These are phyloP conservation scores for Amylocarpus encephaloides DNA, from an alignment of 2,329 filamentous ascomycete genomes.

Conservation along the genomic window DNA sequence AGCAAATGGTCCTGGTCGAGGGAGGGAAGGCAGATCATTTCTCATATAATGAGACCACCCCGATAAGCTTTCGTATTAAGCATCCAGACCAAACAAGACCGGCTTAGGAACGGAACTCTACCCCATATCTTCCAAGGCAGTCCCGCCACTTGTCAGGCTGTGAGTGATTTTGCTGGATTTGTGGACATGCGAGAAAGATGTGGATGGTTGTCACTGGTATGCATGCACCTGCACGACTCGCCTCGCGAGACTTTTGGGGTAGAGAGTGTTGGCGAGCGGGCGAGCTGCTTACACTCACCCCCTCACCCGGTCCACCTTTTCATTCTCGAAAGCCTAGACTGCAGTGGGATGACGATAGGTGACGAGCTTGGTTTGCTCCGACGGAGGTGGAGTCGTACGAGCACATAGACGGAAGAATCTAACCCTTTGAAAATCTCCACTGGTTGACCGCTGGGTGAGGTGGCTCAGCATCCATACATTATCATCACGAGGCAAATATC, in stretches of 20 bases:
- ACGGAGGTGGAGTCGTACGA: background rate
- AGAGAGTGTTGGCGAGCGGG: too few species aligned
- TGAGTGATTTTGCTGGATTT: slow-evolving; percentile 10
- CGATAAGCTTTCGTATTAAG: background rate
- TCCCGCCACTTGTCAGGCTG: slow-evolving; percentile 21
- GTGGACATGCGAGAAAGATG: slow-evolving; percentile 8
- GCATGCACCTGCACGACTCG: slow-evolving; percentile 4
- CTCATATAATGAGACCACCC: background rate
- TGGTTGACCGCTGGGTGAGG: background rate
- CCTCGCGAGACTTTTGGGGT: background rate
- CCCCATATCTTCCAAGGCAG: slow-evolving; percentile 7
- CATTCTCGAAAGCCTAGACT: background rate
- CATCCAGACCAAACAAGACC: background rate
- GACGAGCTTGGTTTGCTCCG: slow-evolving; percentile 1
- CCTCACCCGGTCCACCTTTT: slow-evolving; percentile 5
- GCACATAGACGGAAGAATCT: too few species aligned
- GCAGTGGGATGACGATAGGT: background rate
- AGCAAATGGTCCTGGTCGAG: background rate
- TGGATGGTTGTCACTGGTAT: slow-evolving; percentile 14
- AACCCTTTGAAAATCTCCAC: too few species aligned
- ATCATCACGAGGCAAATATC: slow-evolving; percentile 1
- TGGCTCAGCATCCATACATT: slow-evolving; percentile 1
- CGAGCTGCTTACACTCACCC: background rate
- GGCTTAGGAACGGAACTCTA: background rate
- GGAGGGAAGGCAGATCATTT: background rate